Evolutionary conservation across 1,139 yeast species (phyloP).

Genomic region (Geotrichum carabidarum): DNA sequence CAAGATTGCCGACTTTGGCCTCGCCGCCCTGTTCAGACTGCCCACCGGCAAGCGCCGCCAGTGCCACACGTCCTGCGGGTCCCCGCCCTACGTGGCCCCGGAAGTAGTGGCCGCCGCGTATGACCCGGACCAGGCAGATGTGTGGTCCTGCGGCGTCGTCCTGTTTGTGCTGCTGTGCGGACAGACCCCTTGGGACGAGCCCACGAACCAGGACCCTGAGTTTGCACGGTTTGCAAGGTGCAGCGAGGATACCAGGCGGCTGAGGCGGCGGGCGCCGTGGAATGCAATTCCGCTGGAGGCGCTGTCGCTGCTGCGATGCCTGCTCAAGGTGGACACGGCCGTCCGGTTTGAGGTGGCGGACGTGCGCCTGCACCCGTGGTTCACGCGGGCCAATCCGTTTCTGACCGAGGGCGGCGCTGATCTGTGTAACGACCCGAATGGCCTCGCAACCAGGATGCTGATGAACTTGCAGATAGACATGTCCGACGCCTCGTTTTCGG

Average conservation of each 20-base stretch:
- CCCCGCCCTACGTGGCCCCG: conserved; percentile 71
- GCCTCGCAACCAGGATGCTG: conserved; percentile 46
- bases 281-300: conserved; percentile 44
- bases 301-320: conserved; percentile 47
- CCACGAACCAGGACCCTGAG: conserved; percentile 46
- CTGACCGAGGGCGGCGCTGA: conserved; percentile 39
- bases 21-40: conserved; percentile 54
- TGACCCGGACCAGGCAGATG: conserved; percentile 51
- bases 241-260: neutral
- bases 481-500: conserved; percentile 13
- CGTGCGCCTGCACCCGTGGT: conserved; percentile 52
- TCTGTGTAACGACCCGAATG: conserved; percentile 49
- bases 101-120: conserved; percentile 46
- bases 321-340: conserved; percentile 46
- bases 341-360: conserved; percentile 42
- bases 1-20: conserved; percentile 63
- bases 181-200: conserved; percentile 61
- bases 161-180: conserved; percentile 56
- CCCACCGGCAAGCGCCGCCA: conserved; percentile 51
- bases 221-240: conserved; percentile 33
- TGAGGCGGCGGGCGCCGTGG: conserved; percentile 44
- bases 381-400: conserved; percentile 40
- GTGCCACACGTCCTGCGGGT: conserved; percentile 49
- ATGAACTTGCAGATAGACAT: conserved; percentile 37
- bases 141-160: conserved; percentile 64